A percentile compares a stretch with the other conserved stretches of the same genome.
These are phyloP conservation scores for Eucalyptus sideroxylon DNA, from an alignment of 345 rosid species.

Conservation along the genomic window DNA sequence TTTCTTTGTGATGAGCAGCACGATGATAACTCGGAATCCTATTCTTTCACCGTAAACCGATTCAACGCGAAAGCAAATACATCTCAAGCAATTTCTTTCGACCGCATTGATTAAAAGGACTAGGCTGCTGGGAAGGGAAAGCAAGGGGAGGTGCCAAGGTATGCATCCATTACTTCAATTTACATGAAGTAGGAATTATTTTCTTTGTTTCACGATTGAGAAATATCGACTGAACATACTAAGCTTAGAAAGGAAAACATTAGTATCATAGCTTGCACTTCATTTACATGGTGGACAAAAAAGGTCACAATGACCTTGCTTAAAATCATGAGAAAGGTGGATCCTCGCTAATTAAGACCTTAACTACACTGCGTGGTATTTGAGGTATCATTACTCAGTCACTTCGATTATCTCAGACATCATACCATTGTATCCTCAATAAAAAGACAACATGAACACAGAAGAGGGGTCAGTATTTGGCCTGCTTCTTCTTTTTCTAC, in stretches of 20 bases:
- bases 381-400: neutral
- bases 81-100: neutral
- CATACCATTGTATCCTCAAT: fast-evolving
- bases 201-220: neutral
- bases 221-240: neutral
- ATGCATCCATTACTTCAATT: neutral
- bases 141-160: neutral
- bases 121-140: neutral
- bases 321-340: neutral
- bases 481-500: neutral
- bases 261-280: neutral
- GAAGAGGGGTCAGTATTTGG: neutral
- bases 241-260: neutral
- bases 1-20: neutral
- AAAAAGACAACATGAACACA: neutral
- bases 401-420: neutral
- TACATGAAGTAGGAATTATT: neutral
- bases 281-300: neutral
- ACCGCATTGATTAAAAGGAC: neutral
- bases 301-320: neutral
- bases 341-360: neutral
- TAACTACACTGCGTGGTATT: neutral
- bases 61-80: neutral
- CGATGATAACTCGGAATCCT: neutral
- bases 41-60: neutral